Evolutionary conservation across 805 yeast species (phyloP), one percentile per base, ranked within the genome.

Genomic region (Wickerhamiella alocasiicola): DNA sequence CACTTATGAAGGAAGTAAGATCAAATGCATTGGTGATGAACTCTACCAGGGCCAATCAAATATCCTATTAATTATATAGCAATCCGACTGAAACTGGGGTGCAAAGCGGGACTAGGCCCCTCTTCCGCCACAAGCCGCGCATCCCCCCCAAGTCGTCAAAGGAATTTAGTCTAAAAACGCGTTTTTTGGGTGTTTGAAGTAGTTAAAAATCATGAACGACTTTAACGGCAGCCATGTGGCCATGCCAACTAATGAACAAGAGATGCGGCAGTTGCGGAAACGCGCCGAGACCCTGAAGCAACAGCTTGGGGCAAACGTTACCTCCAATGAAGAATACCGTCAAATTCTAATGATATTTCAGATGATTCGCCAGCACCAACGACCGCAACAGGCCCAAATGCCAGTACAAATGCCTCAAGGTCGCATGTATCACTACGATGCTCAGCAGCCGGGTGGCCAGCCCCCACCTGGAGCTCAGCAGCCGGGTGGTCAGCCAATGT

Each of bases 211-310:
- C 11, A 40, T 41, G 34, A 31, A 41, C 15, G 36, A 35, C 18
- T 36, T 35, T 30, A 16, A 24, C 23, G 31, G 32, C 12, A 12
- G 33, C 12, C 43, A 31, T 6, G 20, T 34, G 23, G 28, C 32
- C 20, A 16, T 42, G 38, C 44, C 44, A 13, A 30, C 29, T 9
- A 25, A 31, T 34, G 44, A 46, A 27, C 50, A 42, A 41, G 39
- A 63, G 31, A 36, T 55, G 50, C 47, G 52, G 51, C 46, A 56
- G 46, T 33, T 55, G 57, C 45, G 46, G 50, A 43, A 46, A 36
- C 55, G 55, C 37, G 49, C 51, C 54, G 51, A 45, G 39, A 44
- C 46, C 41, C 48, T 50, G 36, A 48, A 49, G 36, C 26, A 39
- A 32, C 50, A 49, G 46, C 49, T 44, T 42, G 59, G 57, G 36